Conservation (phyloP, 768 basidiomycete species). For the Coprinellus micaceus region DNA sequence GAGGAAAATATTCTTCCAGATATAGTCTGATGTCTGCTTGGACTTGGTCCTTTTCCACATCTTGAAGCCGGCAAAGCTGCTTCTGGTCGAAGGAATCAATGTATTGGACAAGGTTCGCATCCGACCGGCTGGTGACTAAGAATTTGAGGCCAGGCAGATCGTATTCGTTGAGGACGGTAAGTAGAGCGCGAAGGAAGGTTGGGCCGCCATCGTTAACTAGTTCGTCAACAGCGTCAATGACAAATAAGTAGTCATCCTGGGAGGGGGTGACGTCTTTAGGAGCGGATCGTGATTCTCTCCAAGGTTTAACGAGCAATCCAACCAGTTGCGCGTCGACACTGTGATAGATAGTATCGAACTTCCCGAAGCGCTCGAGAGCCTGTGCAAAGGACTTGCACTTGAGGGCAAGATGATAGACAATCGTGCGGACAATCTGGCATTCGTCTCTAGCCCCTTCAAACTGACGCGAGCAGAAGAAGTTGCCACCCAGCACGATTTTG, state of each 20-base stretch:
- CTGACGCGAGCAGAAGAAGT: slow-evolving; percentile 8
- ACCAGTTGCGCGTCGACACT: background rate
- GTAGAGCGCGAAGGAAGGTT: background rate
- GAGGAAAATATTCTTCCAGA: slow-evolving; percentile 1
- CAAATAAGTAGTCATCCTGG: background rate
- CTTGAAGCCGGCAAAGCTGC: slow-evolving; percentile 11
- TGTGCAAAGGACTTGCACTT: background rate
- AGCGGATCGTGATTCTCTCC: background rate
- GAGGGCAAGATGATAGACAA: slow-evolving; percentile 4
- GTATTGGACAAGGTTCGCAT: slow-evolving; percentile 6
- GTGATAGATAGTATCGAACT: background rate
- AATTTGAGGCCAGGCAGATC: slow-evolving; percentile 14
- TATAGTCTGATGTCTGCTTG: slow-evolving; percentile 5
- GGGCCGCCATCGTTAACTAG: background rate
- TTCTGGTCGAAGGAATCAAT: slow-evolving; percentile 2
- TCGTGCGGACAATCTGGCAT: background rate
- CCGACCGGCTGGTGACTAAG: slow-evolving; percentile 14
- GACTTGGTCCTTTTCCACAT: slow-evolving; percentile 9
- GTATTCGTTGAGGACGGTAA: slow-evolving; percentile 4
- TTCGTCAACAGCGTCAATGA: slow-evolving; percentile 3
- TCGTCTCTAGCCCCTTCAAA: background rate
- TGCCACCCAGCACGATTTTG: background rate
- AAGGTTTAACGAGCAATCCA: background rate
- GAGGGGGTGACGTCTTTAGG: background rate
- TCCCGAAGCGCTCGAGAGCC: background rate